These are phyloP conservation scores for Flaveria floridana DNA, from an alignment of 140 eudicot species.

Conservation along the genomic window DNA sequence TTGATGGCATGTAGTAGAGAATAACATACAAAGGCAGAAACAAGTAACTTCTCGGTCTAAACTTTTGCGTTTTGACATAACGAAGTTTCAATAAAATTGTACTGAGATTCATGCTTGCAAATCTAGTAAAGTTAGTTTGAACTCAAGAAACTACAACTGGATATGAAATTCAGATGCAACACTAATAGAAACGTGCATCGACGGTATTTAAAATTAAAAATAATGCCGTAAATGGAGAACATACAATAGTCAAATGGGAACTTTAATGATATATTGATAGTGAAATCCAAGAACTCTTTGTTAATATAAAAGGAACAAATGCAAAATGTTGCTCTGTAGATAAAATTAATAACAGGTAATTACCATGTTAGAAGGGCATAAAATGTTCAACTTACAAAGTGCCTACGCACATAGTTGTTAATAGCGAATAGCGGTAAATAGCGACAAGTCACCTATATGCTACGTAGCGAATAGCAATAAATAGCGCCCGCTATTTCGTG, in stretches of 20 bases:
- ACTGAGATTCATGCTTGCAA: constrained; percentile 2
- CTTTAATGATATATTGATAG: constrained; percentile 7
- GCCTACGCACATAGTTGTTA: too few relatives aligned
- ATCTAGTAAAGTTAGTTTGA: constrained; percentile 15
- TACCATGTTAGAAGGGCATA: constrained; percentile 21
- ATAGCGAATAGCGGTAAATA: too few relatives aligned
- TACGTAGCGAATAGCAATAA: too few relatives aligned
- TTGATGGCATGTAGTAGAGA: constrained; percentile 4
- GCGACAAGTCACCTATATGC: too few relatives aligned
- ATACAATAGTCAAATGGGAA: not conserved
- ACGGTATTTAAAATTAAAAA: not conserved
- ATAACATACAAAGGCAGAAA: not conserved
- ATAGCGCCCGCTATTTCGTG: too few relatives aligned
- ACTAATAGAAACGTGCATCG: constrained; percentile 8
- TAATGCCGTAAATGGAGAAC: constrained; percentile 3
- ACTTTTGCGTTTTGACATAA: not conserved
- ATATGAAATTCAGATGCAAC: not conserved
- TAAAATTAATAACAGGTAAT: not conserved
- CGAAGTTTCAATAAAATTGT: constrained; percentile 8
- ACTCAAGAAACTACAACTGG: not conserved
- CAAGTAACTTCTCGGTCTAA: not conserved
- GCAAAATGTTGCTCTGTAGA: not conserved
- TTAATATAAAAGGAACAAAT: not conserved
- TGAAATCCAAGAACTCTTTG: constrained; percentile 6
- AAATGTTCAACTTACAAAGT: constrained; percentile 11